phyloP scores from a whole-genome alignment of 495 filamentous ascomycete genomes.

The Aspergillus homomorphus region DNA sequence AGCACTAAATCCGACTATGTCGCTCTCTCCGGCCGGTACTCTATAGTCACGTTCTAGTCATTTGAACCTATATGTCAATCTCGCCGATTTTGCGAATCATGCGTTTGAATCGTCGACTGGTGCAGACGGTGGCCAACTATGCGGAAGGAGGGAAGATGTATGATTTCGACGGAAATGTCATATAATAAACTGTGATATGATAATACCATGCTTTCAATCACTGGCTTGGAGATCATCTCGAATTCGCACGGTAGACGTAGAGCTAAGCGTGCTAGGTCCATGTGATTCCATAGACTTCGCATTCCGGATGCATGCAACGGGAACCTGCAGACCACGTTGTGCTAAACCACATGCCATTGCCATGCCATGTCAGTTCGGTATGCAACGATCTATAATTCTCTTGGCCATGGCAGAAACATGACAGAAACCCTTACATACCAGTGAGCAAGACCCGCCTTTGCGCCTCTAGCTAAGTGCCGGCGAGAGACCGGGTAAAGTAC shows the following conservation, averaged over 20 bases:
- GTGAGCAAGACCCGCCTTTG: not conserved
- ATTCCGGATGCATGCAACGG: not conserved
- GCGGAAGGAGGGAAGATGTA: not conserved
- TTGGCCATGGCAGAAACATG: not conserved
- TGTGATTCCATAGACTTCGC: not conserved
- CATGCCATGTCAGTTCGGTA: not conserved
- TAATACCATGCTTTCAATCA: not conserved
- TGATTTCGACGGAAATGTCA: not conserved
- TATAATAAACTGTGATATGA: not conserved
- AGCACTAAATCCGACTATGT: not conserved
- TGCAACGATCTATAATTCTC: not conserved
- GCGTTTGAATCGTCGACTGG: not conserved
- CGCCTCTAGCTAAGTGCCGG: too few species aligned
- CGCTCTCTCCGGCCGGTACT: not conserved
- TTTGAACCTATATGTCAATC: not conserved
- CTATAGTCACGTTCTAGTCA: not conserved
- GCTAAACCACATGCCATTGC: not conserved
- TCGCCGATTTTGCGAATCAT: not conserved
- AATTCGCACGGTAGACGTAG: too few species aligned
- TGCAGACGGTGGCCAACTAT: not conserved
- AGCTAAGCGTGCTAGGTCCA: too few species aligned
- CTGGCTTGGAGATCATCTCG: too few species aligned
- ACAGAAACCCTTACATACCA: not conserved
- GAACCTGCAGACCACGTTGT: not conserved
- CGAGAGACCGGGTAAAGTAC: too few species aligned